These are phyloP conservation scores for Elongisporangium prolatum DNA, from an alignment of 352 stramenopile species.

Conservation along the genomic window DNA sequence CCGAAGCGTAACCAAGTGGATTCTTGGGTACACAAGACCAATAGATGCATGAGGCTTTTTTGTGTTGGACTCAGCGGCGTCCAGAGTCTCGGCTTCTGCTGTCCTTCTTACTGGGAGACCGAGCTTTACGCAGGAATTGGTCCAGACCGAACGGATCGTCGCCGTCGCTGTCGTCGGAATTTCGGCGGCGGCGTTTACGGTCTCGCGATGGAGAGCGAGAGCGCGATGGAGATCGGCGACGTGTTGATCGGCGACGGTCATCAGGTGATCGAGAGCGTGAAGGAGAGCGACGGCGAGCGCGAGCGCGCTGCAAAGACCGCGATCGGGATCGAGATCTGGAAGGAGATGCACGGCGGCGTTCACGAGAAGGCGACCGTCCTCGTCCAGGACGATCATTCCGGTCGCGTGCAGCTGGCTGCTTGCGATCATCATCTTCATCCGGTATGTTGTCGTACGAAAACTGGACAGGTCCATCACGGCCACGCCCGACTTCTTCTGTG, in stretches of 20 bases:
- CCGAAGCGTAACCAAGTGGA: neutral
- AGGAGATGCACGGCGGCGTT: constrained; percentile 5
- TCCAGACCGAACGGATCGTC: constrained; percentile 85
- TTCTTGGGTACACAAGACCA: neutral
- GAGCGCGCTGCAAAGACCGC: constrained; percentile 10
- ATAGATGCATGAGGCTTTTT: no score
- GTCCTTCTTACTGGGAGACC: constrained; percentile 4
- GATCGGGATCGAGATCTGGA: constrained; percentile 8
- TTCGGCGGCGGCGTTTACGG: constrained; percentile 43
- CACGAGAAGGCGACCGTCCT: constrained; percentile 8
- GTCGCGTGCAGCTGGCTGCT: constrained; percentile 7
- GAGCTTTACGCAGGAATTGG: constrained; percentile 76
- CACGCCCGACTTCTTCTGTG: constrained; percentile 53
- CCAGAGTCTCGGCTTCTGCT: neutral
- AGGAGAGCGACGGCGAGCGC: constrained; percentile 18
- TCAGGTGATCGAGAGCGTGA: constrained; percentile 17
- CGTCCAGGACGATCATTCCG: constrained; percentile 12
- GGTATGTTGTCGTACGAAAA: constrained; percentile 71
- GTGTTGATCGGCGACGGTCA: constrained; percentile 6
- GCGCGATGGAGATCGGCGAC: constrained; percentile 12
- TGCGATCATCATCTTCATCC: constrained; percentile 24
- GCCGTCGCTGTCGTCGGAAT: constrained; percentile 36
- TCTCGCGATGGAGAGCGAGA: constrained; percentile 40
- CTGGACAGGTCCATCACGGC: constrained; percentile 79
- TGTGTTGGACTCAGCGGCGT: neutral